Evolutionary conservation across 2,329 filamentous ascomycete genomes (phyloP), one percentile per base, ranked within the genome.

Genomic region (Herpotrichia juniperi): DNA sequence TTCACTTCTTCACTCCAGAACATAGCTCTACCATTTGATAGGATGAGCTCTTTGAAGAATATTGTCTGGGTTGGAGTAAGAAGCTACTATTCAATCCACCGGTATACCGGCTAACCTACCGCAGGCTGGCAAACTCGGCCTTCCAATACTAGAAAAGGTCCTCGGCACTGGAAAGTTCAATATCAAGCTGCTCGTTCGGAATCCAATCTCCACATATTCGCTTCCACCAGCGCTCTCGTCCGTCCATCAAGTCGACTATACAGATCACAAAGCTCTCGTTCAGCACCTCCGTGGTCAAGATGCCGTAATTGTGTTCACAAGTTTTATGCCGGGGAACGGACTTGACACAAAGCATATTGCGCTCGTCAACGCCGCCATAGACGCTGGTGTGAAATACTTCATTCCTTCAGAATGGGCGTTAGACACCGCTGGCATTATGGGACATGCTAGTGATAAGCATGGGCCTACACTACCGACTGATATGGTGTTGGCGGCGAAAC

Each of bases 261-360:
- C 17, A 21, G 39, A 42, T 19, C 39, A 42, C n/a, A 9, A 9
- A 6, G 9, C 8, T n/a, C 22, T 42, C 10, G 39, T 42, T n/a
- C 5, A 42, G 10, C 39, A 42, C 22, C 39, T 42, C 22, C 39
- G 22, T 9, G 39, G 39, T n/a, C 9, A 42, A 19, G 39, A 42
- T 25, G 39, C 39, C 9, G 22, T 42, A 22, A 21, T 42, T 25
- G 39, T 42, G 12, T 42, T 42, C 17, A 7, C 6, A 8, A 7
- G 6, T 21, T 25, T 42, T n/a, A 9, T 22, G 4, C 39, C 39
- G 5, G 39, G 39, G 9, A 42, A 9, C n/a, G 17, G 39, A 8
- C n/a, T 42, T 9, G 39, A 42, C n/a, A 42, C 17, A 22, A 42
- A 42, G 22, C 39, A 42, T 14, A 42, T 42, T n/a, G 39, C 39